Percentiles rank a stretch among this genome's conserved stretches.
Conservation (phyloP, 2,329 filamentous ascomycete genomes). For the Zopfia rhizophila region DNA sequence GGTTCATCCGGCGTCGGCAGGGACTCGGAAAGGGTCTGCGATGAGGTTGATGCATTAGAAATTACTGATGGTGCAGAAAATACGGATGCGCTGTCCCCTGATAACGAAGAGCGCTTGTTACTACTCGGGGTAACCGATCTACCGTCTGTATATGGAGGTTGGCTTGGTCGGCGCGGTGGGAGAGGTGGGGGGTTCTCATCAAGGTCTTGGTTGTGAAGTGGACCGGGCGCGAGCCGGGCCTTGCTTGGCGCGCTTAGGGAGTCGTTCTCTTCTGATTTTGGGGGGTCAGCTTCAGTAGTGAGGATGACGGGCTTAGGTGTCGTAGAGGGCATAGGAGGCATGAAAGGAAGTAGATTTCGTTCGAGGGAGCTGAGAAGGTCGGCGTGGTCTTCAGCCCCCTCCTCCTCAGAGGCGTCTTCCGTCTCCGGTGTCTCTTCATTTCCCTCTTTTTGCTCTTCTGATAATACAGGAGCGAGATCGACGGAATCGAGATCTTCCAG, state of each 20-base stretch:
- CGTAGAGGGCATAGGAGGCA: slow-evolving; percentile 19
- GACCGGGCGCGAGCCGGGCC: no score
- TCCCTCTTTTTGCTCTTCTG: slow-evolving; percentile 6
- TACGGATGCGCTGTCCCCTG: slow-evolving; percentile 21
- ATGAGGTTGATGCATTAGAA: slow-evolving; percentile 32
- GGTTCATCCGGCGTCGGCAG: no score
- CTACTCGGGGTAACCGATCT: slow-evolving; percentile 3
- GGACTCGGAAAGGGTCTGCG: slow-evolving; percentile 24
- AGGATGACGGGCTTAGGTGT: background rate
- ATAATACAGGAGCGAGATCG: no score
- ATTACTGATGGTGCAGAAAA: no score
- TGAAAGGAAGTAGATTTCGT: slow-evolving; percentile 23
- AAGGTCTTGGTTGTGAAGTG: no score
- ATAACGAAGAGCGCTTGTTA: slow-evolving; percentile 16
- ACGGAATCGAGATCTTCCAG: no score
- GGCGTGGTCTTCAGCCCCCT: slow-evolving; percentile 4
- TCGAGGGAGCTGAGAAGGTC: slow-evolving; percentile 27
- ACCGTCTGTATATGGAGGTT: slow-evolving; percentile 8
- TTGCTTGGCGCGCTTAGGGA: no score
- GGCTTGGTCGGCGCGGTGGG: slow-evolving; percentile 32
- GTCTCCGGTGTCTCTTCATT: slow-evolving; percentile 1
- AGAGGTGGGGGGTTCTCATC: slow-evolving; percentile 22
- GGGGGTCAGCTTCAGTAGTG: background rate
- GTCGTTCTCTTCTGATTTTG: background rate
- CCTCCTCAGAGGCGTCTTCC: slow-evolving; percentile 3